Evolutionary conservation across 768 basidiomycete species (phyloP), one percentile per base, ranked within the genome.

Genomic region (Gloeostereum incarnatum): DNA sequence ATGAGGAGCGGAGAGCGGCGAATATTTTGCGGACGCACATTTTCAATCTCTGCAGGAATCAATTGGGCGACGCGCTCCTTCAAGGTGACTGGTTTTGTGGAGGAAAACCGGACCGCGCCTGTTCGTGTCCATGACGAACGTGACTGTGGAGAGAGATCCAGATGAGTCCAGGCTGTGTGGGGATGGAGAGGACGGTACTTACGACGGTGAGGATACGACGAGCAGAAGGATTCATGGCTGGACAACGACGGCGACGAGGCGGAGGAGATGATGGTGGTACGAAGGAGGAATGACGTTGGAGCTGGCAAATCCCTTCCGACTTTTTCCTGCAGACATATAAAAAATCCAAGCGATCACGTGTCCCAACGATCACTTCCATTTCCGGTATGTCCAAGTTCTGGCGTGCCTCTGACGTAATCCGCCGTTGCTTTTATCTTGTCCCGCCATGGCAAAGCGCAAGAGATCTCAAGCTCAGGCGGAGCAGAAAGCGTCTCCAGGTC

Each of bases 51-150:
- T 45, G 71, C 68, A 42, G 94, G 94, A 52, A 98, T 97, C 60
- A 97, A 78, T 64, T 96, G 88, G 23, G 87, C 77, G 44, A 98
- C 72, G 37, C 90, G 76, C 63, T 97, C 91, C 68, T 93, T 94
- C 57, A 98, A 74, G 19, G 88, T 78, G 43, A 74, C 69, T 31
- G 74, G 74, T 60, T 81, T 84, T 11, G 79, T 69, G n/a, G 82
- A 81, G 34, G 74, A 75, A 50, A 80, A 74, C 38, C 80, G 71
- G 47, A 68, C 68, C 71, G 66, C 25, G 66, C 61, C 40, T 66
- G 52, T 14, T 62, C 50, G 27, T 35, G 60, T 55, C 47, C 67
- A 73, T 50, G 66, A 59, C 48, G 59, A 50, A 22, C 65, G 59
- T 40, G 65, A 70, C 42, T 73, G 77, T 22, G 73, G 40, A 42